Conservation (phyloP, 257 asterid genomes). For the Nicotiana tabacum region DNA sequence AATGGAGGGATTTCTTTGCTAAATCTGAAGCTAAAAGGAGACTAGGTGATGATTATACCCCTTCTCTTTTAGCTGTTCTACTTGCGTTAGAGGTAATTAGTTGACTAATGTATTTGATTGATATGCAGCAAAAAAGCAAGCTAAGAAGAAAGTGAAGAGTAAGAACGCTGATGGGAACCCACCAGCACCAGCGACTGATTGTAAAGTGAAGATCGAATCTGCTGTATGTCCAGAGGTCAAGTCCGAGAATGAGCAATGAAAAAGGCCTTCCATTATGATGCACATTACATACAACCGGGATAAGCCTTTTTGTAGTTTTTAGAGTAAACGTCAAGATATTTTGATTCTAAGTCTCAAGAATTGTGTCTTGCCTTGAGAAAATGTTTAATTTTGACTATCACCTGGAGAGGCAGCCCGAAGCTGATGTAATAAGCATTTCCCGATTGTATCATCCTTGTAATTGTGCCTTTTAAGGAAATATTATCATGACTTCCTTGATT, state of each 20-base stretch:
- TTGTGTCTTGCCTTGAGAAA: neutral
- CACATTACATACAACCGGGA: neutral
- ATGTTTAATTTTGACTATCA: neutral
- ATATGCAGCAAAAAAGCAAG: slow-evolving; percentile 57
- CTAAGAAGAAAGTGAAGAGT: slow-evolving; percentile 40
- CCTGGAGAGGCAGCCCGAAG: neutral
- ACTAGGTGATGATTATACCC: slow-evolving; percentile 35
- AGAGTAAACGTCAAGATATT: neutral
- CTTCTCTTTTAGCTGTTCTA: neutral
- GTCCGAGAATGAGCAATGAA: neutral
- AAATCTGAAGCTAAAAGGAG: slow-evolving; percentile 84
- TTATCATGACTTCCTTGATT: neutral
- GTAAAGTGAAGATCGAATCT: neutral
- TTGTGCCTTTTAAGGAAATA: neutral
- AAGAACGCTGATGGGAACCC: slow-evolving; percentile 4
- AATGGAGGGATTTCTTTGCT: slow-evolving; percentile 87
- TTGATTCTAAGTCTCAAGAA: neutral
- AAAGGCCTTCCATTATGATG: neutral
- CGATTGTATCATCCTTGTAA: neutral
- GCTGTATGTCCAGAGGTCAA: neutral
- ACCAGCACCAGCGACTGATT: neutral
- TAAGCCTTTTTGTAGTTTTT: neutral
- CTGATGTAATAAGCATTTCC: neutral
- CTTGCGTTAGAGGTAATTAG: neutral
- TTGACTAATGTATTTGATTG: slow-evolving; percentile 12